Percentiles rank a stretch among this genome's conserved stretches.
Conservation (phyloP, 1,284 basidiomycete species). For the Somion occarium region DNA sequence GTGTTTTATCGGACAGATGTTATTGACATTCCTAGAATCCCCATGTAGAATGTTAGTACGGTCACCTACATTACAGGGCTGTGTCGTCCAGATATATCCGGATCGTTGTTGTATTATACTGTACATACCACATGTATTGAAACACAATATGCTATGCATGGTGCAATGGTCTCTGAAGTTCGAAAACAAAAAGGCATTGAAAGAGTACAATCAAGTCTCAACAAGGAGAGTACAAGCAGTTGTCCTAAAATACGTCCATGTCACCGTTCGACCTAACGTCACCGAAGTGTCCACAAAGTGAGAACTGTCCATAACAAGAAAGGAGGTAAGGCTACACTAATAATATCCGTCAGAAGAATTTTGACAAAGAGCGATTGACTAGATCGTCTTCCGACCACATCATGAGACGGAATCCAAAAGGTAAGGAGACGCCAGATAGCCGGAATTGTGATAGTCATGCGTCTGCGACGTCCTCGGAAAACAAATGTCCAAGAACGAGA, state of each 20-base stretch:
- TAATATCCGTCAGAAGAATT: slow-evolving; percentile 13
- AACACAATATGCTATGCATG: background rate
- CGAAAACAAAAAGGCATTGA: too few species aligned
- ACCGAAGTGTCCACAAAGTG: slow-evolving; percentile 12
- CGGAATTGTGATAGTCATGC: slow-evolving; percentile 4
- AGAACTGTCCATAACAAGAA: slow-evolving; percentile 17
- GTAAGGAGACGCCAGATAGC: background rate
- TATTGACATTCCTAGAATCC: too few species aligned
- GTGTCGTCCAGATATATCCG: too few species aligned
- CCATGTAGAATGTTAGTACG: too few species aligned
- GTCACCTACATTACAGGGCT: too few species aligned
- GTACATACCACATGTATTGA: background rate
- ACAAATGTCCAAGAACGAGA: slow-evolving; percentile 9
- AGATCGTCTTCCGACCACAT: slow-evolving; percentile 4
- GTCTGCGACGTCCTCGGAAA: slow-evolving; percentile 4
- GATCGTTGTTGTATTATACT: background rate
- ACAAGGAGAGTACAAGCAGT: background rate
- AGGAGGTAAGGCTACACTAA: slow-evolving; percentile 16
- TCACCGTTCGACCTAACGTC: background rate
- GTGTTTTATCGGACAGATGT: too few species aligned
- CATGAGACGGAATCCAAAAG: background rate
- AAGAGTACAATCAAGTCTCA: background rate
- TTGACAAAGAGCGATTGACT: slow-evolving; percentile 6
- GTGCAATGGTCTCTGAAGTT: too few species aligned
- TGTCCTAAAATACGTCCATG: background rate